phyloP scores from a whole-genome alignment of 164 flowering plant genomes.

The Vitis rotundifolia region DNA sequence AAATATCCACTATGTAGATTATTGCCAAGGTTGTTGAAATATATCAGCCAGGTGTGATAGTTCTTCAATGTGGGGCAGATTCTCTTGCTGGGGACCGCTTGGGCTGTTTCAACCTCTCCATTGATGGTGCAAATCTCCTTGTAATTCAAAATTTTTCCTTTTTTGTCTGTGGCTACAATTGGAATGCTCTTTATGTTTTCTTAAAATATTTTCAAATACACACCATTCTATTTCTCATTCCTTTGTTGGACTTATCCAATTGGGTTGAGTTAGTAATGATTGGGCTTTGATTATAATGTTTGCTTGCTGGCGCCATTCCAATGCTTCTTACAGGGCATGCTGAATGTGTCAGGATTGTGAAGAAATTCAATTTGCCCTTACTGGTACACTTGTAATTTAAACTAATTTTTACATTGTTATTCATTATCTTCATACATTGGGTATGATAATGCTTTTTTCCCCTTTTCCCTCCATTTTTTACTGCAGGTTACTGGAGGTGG shows the following conservation, averaged over 20 bases:
- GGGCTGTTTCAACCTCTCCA: conserved; percentile 98
- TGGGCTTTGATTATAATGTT: background rate
- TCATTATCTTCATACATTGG: background rate
- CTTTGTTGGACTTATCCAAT: background rate
- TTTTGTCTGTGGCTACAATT: background rate
- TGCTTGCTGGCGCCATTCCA: conserved; percentile 9
- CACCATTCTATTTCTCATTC: background rate
- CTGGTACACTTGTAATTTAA: conserved; percentile 54
- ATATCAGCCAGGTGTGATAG: conserved; percentile 88
- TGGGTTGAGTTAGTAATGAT: conserved; percentile 5
- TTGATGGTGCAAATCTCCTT: conserved; percentile 82
- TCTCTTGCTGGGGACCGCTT: conserved; percentile 97
- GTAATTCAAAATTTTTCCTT: conserved; percentile 28
- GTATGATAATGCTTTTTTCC: background rate
- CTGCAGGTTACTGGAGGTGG: conserved; percentile 98
- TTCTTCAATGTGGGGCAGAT: conserved; percentile 99
- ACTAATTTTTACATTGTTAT: background rate
- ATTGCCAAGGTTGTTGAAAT: conserved; percentile 93
- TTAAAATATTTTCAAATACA: background rate
- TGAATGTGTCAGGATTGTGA: conserved; percentile 92
- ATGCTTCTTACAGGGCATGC: conserved; percentile 71
- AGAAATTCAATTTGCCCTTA: conserved; percentile 88
- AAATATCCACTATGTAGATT: conserved; percentile 45
- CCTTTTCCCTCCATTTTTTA: too few species aligned
- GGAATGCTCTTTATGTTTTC: too few species aligned